These are phyloP conservation scores for Hericium coralloides DNA, from an alignment of 768 basidiomycete genomes.

Conservation along the genomic window DNA sequence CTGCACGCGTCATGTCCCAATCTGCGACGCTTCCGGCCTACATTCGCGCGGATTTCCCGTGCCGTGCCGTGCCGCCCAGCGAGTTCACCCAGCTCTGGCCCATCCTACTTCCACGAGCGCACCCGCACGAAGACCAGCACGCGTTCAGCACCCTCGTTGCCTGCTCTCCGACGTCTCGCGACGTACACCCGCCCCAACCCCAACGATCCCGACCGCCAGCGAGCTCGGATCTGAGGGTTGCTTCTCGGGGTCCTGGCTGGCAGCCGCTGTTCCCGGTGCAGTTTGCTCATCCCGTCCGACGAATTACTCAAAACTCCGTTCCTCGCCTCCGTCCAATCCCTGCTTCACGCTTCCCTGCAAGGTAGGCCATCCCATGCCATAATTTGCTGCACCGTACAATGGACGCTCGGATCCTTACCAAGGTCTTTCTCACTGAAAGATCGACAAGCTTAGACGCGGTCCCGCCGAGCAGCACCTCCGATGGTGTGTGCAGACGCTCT, in stretches of 20 bases:
- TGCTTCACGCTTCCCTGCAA: not conserved
- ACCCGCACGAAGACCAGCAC: not conserved
- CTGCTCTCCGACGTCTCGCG: not conserved
- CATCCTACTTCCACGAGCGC: not conserved
- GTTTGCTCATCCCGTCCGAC: not conserved
- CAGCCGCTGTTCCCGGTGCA: not conserved
- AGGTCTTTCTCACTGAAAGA: not conserved
- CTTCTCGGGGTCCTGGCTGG: not conserved
- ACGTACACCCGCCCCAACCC: not conserved
- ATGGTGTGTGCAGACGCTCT: slow-evolving; percentile 3
- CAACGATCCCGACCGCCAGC: no score
- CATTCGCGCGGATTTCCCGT: not conserved
- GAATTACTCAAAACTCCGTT: not conserved
- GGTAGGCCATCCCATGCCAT: not conserved
- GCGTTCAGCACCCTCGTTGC: not conserved
- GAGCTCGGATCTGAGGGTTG: not conserved
- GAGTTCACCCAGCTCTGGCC: not conserved
- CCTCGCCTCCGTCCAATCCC: not conserved
- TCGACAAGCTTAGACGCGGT: not conserved
- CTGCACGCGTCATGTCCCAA: no score
- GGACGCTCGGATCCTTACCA: not conserved
- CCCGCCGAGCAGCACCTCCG: not conserved
- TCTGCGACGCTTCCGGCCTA: not conserved
- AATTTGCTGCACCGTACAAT: not conserved
- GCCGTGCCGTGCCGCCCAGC: not conserved